Evolutionary conservation across 495 filamentous ascomycete genomes (phyloP).

Genomic region (Recurvomyces mirabilis): DNA sequence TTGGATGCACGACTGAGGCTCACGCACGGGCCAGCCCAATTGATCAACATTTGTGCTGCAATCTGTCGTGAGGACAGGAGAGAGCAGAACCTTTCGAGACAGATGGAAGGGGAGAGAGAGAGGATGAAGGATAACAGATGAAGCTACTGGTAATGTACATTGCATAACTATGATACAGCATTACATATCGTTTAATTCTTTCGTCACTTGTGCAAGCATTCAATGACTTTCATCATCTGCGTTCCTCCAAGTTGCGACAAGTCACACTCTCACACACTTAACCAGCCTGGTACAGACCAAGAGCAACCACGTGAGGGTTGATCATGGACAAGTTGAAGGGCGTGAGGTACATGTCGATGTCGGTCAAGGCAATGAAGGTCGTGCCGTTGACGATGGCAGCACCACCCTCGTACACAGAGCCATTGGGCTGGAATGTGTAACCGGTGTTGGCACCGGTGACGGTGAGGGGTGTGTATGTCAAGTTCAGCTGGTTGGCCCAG

Average conservation of each 20-base stretch:
- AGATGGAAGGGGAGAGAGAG: too few species aligned
- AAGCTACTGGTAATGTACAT: too few species aligned
- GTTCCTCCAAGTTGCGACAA: too few species aligned
- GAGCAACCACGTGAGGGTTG: slow-evolving; percentile 68
- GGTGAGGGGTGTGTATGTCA: slow-evolving; percentile 64
- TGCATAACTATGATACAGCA: not conserved
- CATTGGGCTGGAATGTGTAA: slow-evolving; percentile 57
- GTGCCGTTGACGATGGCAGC: slow-evolving; percentile 56
- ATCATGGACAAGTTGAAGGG: slow-evolving; percentile 54
- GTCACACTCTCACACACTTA: slow-evolving; percentile 31
- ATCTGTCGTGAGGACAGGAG: too few species aligned
- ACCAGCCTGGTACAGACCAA: slow-evolving; percentile 69
- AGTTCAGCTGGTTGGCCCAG: slow-evolving; percentile 76
- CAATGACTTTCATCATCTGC: not conserved
- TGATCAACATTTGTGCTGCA: too few species aligned
- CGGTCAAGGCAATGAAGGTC: slow-evolving; percentile 68
- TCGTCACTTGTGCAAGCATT: not conserved
- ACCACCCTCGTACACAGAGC: slow-evolving; percentile 18
- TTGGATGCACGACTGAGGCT: too few species aligned
- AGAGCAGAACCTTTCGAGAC: too few species aligned
- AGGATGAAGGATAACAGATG: too few species aligned
- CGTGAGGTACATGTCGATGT: slow-evolving; percentile 54
- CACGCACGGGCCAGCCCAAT: too few species aligned
- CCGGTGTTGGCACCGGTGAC: slow-evolving; percentile 45
- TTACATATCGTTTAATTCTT: not conserved